These are phyloP conservation scores for Pyrus pyrifolia DNA, from an alignment of 306 rosid species.

Conservation along the genomic window DNA sequence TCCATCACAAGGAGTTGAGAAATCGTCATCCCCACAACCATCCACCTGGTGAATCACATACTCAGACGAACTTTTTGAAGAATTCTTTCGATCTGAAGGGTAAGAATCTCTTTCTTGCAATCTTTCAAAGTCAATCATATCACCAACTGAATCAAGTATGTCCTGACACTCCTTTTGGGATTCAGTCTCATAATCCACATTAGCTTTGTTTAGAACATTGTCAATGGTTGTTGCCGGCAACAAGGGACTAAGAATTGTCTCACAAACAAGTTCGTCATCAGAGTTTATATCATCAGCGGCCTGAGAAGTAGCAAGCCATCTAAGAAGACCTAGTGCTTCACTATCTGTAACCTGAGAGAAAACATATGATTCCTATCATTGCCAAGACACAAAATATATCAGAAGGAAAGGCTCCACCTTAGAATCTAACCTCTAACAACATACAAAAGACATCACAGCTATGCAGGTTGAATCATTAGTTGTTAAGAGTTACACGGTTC, in stretches of 20 bases:
- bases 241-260: slow-evolving; percentile 68
- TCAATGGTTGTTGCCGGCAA: slow-evolving; percentile 66
- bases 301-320: slow-evolving; percentile 86
- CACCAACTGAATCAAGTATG: slow-evolving; percentile 81
- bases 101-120: slow-evolving; percentile 27
- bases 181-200: slow-evolving; percentile 61
- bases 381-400: background rate
- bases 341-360: slow-evolving; percentile 48
- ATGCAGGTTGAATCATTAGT: background rate
- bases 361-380: slow-evolving; percentile 14
- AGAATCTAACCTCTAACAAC: background rate
- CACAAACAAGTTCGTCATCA: slow-evolving; percentile 81
- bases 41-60: slow-evolving; percentile 57
- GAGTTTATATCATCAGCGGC: slow-evolving; percentile 66
- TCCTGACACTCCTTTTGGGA: slow-evolving; percentile 94
- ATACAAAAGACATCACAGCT: background rate
- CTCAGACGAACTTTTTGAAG: slow-evolving; percentile 27
- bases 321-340: slow-evolving; percentile 69
- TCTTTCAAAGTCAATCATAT: slow-evolving; percentile 42
- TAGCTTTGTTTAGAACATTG: slow-evolving; percentile 74
- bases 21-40: slow-evolving; percentile 51
- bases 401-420: background rate
- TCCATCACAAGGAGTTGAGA: slow-evolving; percentile 39
- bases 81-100: slow-evolving; percentile 24
- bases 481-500: background rate